Base-by-base conservation (phyloP, 148 eudicot species). In the Rhododendron molle region DNA sequence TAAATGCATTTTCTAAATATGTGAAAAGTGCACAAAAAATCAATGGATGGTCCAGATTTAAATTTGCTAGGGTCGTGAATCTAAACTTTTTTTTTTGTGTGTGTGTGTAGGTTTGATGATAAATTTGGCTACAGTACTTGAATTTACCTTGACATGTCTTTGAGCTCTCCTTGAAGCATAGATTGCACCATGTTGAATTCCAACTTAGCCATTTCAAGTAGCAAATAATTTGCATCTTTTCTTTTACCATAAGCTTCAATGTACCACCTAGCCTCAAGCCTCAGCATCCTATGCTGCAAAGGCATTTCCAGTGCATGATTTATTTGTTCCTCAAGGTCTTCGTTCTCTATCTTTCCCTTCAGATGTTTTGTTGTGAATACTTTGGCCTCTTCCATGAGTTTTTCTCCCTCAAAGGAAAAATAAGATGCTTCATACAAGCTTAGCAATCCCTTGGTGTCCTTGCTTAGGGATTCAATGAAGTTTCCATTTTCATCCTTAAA, bases 161-260 rank as follows among this genome's bases (percentile, higher is more conserved):
- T 84, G 80, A 87, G 87, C 10, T 87, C 89, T 11, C 52, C 67
- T 47, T 74, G 87, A 21, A 54, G 79, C 23, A 21, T n/a, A 16
- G 76, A 47, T 79, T 81, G 89, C 7, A 76, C 76, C 85, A 30
- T 74, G 50, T 87, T 87, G 85, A 74, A 87, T n/a, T 87, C 84
- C 54, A 87, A 83, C 81, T 30, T 62, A 28, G 89, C 84, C 77
- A 87, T 81, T 34, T 87, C 85, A 76, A 84, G 85, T 38, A 87
- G 80, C 36, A 72, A 28, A 72, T 4, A 15, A 47, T 47, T 46
- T 23, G 58, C 58, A 78, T 78, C 58, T 11, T 40, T 12, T 47
- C 58, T 26, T 47, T 47, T 46, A 12, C 58, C 44, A 47, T 78
- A 47, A 23, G 56, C 20, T 14, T 78, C 81, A 3, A 78, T 78